A percentile compares a stretch with the other conserved stretches of the same genome.
These are phyloP conservation scores for Chloromonas sp. DNA, from an alignment of 163 green algal genomes.

Conservation along the genomic window DNA sequence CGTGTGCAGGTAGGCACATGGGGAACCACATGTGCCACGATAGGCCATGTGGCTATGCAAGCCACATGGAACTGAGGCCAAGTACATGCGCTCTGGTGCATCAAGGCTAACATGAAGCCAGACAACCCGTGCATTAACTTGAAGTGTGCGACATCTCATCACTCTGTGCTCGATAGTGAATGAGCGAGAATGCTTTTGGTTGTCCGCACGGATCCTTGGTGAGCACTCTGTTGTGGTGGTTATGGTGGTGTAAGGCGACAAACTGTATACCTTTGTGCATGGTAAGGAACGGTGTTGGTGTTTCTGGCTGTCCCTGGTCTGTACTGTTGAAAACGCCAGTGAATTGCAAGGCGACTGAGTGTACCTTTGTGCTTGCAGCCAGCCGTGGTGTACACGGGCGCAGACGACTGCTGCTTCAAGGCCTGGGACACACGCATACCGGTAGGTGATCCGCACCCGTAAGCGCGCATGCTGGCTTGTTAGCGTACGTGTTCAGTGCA, in stretches of 20 bases:
- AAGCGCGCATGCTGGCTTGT: background rate
- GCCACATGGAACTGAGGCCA: background rate
- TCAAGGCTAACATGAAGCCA: background rate
- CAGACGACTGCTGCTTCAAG: slow-evolving; percentile 78
- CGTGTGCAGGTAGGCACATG: slow-evolving; percentile 21
- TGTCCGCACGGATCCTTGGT: too few species aligned
- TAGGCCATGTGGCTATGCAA: background rate
- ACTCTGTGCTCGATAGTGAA: too few species aligned
- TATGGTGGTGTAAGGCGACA: too few species aligned
- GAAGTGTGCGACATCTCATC: too few species aligned
- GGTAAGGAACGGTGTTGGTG: too few species aligned
- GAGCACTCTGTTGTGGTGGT: too few species aligned
- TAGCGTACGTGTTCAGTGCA: slow-evolving; percentile 14
- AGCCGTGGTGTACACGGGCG: slow-evolving; percentile 65
- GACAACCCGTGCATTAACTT: too few species aligned
- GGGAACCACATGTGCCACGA: background rate
- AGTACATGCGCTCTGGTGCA: background rate
- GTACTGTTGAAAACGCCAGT: too few species aligned
- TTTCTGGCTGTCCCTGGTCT: too few species aligned
- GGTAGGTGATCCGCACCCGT: too few species aligned
- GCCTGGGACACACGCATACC: slow-evolving; percentile 57
- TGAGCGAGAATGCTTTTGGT: too few species aligned
- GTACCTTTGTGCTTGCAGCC: background rate
- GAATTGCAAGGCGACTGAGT: background rate
- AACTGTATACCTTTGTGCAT: too few species aligned